phyloP scores from a whole-genome alignment of 306 rosid species.

The Arachis stenosperma region DNA sequence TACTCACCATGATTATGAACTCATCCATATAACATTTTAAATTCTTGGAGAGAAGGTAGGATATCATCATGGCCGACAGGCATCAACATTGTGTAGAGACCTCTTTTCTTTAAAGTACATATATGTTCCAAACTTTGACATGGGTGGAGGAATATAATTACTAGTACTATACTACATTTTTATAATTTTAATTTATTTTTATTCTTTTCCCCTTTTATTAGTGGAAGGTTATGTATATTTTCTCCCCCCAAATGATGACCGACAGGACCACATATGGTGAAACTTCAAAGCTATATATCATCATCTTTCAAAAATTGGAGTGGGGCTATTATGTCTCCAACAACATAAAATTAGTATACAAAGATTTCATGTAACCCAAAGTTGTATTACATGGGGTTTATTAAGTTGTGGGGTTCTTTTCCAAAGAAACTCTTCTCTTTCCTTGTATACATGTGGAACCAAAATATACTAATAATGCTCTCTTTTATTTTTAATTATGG shows the following conservation, averaged over 20 bases:
- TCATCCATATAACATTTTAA: background rate
- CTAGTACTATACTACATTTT: slow-evolving; percentile 10
- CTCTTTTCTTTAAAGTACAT: slow-evolving; percentile 75
- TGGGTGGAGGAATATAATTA: slow-evolving; percentile 67
- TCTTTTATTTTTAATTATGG: background rate
- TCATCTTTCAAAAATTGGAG: slow-evolving; percentile 40
- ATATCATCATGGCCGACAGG: slow-evolving; percentile 89
- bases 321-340: slow-evolving; percentile 74
- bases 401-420: slow-evolving; percentile 44
- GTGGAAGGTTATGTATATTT: slow-evolving; percentile 57
- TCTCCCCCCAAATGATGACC: slow-evolving; percentile 71
- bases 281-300: slow-evolving; percentile 59
- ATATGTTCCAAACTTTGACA: slow-evolving; percentile 70
- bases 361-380: slow-evolving; percentile 61
- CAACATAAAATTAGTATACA: slow-evolving; percentile 40
- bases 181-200: background rate
- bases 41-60: slow-evolving; percentile 31
- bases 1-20: background rate
- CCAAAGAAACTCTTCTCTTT: slow-evolving; percentile 40
- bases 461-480: background rate
- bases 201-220: slow-evolving; percentile 41
- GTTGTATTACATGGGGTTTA: slow-evolving; percentile 57
- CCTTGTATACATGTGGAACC: slow-evolving; percentile 26
- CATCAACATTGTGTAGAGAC: slow-evolving; percentile 62
- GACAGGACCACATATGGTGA: slow-evolving; percentile 77